Percentiles rank a stretch among this genome's conserved stretches.
Conservation (phyloP, 2,329 filamentous ascomycete species). For the Capronia epimyces region DNA sequence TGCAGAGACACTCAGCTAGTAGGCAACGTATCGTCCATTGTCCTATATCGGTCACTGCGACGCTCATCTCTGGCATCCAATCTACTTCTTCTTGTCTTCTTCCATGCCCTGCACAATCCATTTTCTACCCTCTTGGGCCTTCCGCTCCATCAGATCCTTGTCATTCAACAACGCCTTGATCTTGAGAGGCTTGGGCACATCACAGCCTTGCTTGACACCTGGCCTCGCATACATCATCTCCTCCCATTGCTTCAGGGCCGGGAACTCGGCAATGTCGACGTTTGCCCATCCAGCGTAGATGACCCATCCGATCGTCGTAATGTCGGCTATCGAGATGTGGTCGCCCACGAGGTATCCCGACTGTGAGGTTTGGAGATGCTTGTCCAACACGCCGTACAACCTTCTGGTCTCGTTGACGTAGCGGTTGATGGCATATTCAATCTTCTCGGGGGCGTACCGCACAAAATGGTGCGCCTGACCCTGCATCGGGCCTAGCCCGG, state of each 20-base stretch:
- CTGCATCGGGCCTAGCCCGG: slow-evolving; percentile 76
- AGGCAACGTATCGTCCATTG: too few relatives aligned
- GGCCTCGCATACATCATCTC: slow-evolving; percentile 63
- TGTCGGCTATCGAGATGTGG: slow-evolving; percentile 58
- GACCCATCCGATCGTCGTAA: slow-evolving; percentile 76
- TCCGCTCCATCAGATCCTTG: slow-evolving; percentile 47
- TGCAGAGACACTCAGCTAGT: too few relatives aligned
- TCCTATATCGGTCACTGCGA: too few relatives aligned
- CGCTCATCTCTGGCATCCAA: too few relatives aligned
- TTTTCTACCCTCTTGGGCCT: slow-evolving; percentile 30
- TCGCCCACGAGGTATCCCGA: slow-evolving; percentile 50
- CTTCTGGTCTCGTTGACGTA: slow-evolving; percentile 81
- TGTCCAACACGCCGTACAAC: slow-evolving; percentile 71
- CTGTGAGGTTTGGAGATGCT: slow-evolving; percentile 54
- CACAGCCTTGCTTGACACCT: slow-evolving; percentile 67
- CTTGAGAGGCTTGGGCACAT: slow-evolving; percentile 62
- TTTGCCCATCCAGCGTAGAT: slow-evolving; percentile 55
- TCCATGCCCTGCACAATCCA: slow-evolving; percentile 28
- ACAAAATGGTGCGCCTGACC: slow-evolving; percentile 79
- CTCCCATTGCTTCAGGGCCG: slow-evolving; percentile 70
- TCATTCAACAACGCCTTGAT: slow-evolving; percentile 54
- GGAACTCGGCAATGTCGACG: slow-evolving; percentile 69
- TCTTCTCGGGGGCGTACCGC: slow-evolving; percentile 74
- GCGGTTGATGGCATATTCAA: slow-evolving; percentile 74
- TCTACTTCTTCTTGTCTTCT: slow-evolving; percentile 23